Evolutionary conservation across 257 asterid genomes (phyloP), one percentile per base, ranked within the genome.

Genomic region (Lycium ferocissimum): DNA sequence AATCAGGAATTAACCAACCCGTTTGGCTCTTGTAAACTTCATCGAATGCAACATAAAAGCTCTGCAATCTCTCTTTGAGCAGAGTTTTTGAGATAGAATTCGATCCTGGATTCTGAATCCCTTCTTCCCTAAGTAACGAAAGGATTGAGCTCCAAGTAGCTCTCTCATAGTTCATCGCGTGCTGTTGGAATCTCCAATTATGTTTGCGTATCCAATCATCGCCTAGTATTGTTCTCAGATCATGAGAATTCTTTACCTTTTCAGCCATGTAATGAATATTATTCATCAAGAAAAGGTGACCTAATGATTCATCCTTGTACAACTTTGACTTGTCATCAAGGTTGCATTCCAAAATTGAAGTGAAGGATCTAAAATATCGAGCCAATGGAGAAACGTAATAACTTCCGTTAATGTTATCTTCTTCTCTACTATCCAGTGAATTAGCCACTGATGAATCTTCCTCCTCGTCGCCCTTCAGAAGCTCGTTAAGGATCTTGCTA

Each of bases 111-210:
- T 92, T 87, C 1, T 91, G 95, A 54, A 93, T 69, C 45, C 98
- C 97, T 35, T 96, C 97, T 45, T 96, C 98, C 76, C 83, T 91
- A 9, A 96, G 82, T 18, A 93, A 85, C 9, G 89, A 86, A 4
- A 96, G 99, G 76, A 94, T 93, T 13, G 96, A 92, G 92, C 97
- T 94, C 99, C 99, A 96, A 4, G 98, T 92, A 5, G 98, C 96
- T 58, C 98, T 85, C 88, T 94, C 97, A 49, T 94, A 96, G 80
- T 88, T 90, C 98, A 93, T 93, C 1, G 98, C 98, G 13, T 90
- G 88, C 85, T 92, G 94, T 88, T 94, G 99, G 85, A 96, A 92
- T 63, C 94, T 92, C 97, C 98, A 85, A 57, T 92, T 96, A 17
- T 86, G 98, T 86, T 90, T 93, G 85, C 94, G 88, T 26, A 96